These are phyloP conservation scores for Colletotrichum lupini DNA, from an alignment of 2,329 filamentous ascomycete genomes.

Conservation along the genomic window DNA sequence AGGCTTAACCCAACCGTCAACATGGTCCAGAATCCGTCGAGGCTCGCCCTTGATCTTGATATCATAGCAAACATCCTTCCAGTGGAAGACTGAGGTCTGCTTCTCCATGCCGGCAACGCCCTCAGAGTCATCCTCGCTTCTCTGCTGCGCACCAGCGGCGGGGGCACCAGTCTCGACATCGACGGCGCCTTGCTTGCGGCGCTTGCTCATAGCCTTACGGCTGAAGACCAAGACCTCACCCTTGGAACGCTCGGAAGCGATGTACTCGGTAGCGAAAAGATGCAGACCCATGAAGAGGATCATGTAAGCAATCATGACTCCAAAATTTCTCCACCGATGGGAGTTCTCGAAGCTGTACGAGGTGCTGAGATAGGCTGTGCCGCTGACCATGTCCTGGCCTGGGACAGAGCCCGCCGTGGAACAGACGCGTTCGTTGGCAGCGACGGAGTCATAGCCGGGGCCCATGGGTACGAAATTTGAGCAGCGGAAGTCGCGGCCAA, in stretches of 20 bases:
- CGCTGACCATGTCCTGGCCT: constrained; percentile 56
- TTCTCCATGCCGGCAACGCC: constrained; percentile 36
- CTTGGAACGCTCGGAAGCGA: constrained; percentile 62
- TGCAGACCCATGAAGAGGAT: constrained; percentile 60
- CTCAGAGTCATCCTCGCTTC: constrained; percentile 52
- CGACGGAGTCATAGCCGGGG: constrained; percentile 41
- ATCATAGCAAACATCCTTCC: constrained; percentile 76
- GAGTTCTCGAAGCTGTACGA: constrained; percentile 58
- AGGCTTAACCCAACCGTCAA: constrained; percentile 78
- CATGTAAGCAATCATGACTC: constrained; percentile 62
- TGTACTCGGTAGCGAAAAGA: constrained; percentile 59
- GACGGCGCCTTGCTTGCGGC: constrained; percentile 64
- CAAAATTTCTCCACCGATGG: constrained; percentile 68
- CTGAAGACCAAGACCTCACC: constrained; percentile 71
- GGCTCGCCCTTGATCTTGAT: constrained; percentile 72
- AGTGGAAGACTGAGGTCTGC: constrained; percentile 75
- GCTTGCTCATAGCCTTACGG: constrained; percentile 46
- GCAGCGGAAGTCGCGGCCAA: constrained; percentile 59
- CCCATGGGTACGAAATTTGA: constrained; percentile 46
- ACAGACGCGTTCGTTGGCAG: constrained; percentile 53
- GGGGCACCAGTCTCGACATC: not conserved
- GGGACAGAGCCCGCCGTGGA: constrained; percentile 58
- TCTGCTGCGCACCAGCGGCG: not conserved
- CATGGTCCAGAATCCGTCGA: constrained; percentile 72
- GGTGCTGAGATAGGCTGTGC: constrained; percentile 57